Percentiles rank a stretch among this genome's conserved stretches.
phyloP scores from a whole-genome alignment of 2,329 filamentous ascomycete genomes.

The Monilinia vaccinii-corymbosi region DNA sequence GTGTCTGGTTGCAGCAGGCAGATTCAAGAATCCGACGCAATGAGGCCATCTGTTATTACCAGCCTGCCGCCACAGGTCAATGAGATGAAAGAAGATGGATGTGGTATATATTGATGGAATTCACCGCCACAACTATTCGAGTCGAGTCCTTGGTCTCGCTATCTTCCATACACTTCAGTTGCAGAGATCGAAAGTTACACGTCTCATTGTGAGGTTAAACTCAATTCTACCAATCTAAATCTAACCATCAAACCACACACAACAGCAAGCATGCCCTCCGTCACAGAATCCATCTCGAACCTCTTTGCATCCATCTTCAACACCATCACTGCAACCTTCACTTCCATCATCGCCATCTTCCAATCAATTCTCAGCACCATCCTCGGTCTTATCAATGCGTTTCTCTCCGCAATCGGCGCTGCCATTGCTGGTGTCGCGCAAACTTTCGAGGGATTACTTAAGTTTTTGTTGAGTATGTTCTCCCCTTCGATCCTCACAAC shows the following conservation, averaged over 20 bases:
- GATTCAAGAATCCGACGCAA: neutral
- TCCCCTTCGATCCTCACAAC: neutral
- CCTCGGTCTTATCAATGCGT: slow-evolving; percentile 19
- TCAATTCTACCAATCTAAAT: neutral
- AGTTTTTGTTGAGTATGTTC: slow-evolving; percentile 27
- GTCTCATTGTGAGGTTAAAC: neutral
- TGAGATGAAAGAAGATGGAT: neutral
- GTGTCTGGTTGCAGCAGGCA: neutral
- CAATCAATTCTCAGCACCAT: slow-evolving; percentile 22
- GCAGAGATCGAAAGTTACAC: neutral
- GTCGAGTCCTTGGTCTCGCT: neutral
- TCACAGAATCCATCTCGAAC: slow-evolving; percentile 19
- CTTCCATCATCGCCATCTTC: slow-evolving; percentile 24
- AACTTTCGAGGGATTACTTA: slow-evolving; percentile 25
- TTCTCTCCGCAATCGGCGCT: slow-evolving; percentile 19
- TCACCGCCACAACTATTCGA: neutral
- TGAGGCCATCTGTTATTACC: neutral
- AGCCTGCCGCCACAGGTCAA: neutral
- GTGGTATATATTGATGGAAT: neutral
- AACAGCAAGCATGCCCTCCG: slow-evolving; percentile 22
- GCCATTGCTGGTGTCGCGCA: slow-evolving; percentile 22
- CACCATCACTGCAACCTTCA: slow-evolving; percentile 19
- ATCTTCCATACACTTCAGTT: neutral
- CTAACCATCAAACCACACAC: neutral
- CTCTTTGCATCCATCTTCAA: slow-evolving; percentile 25